These are phyloP conservation scores for Hapsidospora chrysogenum DNA, from an alignment of 495 filamentous ascomycete genomes.

Conservation along the genomic window DNA sequence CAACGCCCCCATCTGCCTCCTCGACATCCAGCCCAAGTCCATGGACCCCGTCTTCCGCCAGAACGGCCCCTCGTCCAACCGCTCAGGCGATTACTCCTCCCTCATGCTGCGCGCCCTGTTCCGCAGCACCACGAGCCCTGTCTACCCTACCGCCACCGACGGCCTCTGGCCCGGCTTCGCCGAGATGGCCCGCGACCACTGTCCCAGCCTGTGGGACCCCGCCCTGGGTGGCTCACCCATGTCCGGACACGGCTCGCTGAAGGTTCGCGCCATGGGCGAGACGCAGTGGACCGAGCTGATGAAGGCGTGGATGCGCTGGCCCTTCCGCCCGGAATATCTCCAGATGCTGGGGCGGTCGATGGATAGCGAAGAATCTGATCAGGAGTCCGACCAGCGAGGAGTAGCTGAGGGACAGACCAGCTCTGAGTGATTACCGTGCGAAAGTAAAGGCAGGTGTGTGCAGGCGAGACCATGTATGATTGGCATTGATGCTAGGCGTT, in stretches of 20 bases:
- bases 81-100: slow-evolving; percentile 20
- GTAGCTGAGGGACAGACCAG: too few relatives aligned
- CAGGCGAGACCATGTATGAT: not conserved
- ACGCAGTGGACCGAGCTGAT: slow-evolving; percentile 31
- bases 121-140: slow-evolving; percentile 5
- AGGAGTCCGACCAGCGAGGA: too few relatives aligned
- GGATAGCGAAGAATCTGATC: too few relatives aligned
- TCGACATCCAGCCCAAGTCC: slow-evolving; percentile 28
- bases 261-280: slow-evolving; percentile 22
- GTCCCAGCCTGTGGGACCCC: slow-evolving; percentile 21
- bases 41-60: slow-evolving; percentile 17
- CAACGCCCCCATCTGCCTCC: slow-evolving; percentile 15
- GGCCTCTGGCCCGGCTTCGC: slow-evolving; percentile 19
- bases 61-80: slow-evolving; percentile 14
- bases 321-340: slow-evolving; percentile 29
- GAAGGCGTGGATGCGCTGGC: slow-evolving; percentile 39
- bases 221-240: slow-evolving; percentile 18
- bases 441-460: not conserved
- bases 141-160: slow-evolving; percentile 10
- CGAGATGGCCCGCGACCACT: slow-evolving; percentile 18
- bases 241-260: slow-evolving; percentile 13
- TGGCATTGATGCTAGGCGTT: too few relatives aligned
- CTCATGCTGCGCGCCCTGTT: slow-evolving; percentile 13
- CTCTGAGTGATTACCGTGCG: too few relatives aligned
- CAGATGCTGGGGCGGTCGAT: slow-evolving; percentile 19